Evolutionary conservation across 805 yeast species (phyloP), one percentile per base, ranked within the genome.

Genomic region (Hanseniaspora occidentalis): DNA sequence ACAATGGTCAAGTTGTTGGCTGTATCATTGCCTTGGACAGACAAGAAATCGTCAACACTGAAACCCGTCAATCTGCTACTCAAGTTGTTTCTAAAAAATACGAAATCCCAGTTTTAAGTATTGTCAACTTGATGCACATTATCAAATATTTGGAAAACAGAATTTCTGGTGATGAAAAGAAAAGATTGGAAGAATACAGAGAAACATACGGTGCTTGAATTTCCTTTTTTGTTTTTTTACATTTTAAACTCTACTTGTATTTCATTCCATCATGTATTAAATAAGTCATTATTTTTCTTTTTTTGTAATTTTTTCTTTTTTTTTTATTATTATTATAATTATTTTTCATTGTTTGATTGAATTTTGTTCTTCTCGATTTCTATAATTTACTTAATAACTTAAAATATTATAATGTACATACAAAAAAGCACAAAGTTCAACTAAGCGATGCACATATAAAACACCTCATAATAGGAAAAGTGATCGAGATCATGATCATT

Each of bases 21-120:
- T 75, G 85, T 43, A 79, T 86, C 45, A 84, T 92, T 54, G 95
- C 96, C 6, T 73, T 92, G 50, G 98, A 92, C 61, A 79, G 98
- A 69, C 94, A 88, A 68, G 98, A 92, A 65, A 78, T 92, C 37
- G 79, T 83, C 27, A 80, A 76, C 50, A 67, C 77, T 31, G 69
- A 69, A 34, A 56, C 54, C 34, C 50, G 53, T 25, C 60, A 58
- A 38, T 79, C 92, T 49, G 94, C 97, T 37, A 84, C 95, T 4
- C 80, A 79, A 57, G 77, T 77, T 18, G 92, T 89, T 21, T 65
- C 83, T 39, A 66, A 75, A 53, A 73, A 70, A 54, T 80, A 79
- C 57, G 70, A 71, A 31, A 82, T 89, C 42, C 96, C 96, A 2
- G 95, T 92, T 19, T 60, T 82, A 42, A 75, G 82, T 38, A 88